These are phyloP conservation scores for Elsinoe arachidis DNA, from an alignment of 2,329 filamentous ascomycete species.

Conservation along the genomic window DNA sequence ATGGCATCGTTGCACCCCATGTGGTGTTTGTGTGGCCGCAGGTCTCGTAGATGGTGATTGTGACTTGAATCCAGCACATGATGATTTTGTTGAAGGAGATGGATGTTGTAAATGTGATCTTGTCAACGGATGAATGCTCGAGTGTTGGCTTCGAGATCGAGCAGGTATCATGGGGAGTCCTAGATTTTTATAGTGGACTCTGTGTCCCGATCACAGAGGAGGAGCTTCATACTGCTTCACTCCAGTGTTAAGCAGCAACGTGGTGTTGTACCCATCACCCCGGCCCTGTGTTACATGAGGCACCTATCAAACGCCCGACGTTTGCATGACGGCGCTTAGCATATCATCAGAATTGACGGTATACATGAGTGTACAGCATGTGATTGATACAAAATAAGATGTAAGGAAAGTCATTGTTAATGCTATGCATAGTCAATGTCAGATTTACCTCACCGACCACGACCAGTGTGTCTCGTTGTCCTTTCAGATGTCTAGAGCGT, in stretches of 20 bases:
- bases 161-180: not conserved
- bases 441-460: too few relatives aligned
- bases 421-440: too few relatives aligned
- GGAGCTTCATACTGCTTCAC: too few relatives aligned
- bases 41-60: not conserved
- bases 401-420: too few relatives aligned
- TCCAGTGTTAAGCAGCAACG: not conserved
- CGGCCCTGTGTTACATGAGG: not conserved
- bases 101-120: not conserved
- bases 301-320: not conserved
- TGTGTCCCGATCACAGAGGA: not conserved
- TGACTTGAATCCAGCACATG: slow-evolving; percentile 1
- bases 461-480: too few relatives aligned
- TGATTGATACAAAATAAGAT: too few relatives aligned
- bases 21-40: not conserved
- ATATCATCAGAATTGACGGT: too few relatives aligned
- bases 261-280: not conserved
- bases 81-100: not conserved
- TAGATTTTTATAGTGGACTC: not conserved
- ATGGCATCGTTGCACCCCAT: slow-evolving; percentile 2
- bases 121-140: not conserved
- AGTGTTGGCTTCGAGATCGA: too few relatives aligned
- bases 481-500: too few relatives aligned
- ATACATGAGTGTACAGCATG: too few relatives aligned
- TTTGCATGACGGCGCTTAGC: not conserved